phyloP scores from a whole-genome alignment of 345 rosid species.

The Dipteronia sinensis region DNA sequence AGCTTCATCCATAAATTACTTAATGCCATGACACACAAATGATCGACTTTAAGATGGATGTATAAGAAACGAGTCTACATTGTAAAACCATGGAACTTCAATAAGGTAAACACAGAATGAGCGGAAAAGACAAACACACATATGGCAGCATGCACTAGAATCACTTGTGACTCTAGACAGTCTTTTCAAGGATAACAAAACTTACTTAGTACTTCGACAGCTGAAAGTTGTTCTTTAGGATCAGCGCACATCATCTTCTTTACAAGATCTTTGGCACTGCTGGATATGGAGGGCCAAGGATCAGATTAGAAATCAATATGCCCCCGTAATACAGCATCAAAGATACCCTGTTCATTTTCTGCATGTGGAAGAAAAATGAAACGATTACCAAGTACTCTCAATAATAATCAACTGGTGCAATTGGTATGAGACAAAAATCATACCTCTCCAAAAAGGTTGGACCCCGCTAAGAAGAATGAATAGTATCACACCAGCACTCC shows the following conservation, averaged over 20 bases:
- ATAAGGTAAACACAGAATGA: background rate
- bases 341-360: constrained; percentile 82
- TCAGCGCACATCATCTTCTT: constrained; percentile 91
- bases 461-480: constrained; percentile 88
- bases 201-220: no score
- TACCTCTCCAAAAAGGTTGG: constrained; percentile 99
- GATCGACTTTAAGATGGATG: no score
- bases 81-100: no score
- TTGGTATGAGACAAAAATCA: background rate
- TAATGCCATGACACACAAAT: constrained; percentile 5
- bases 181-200: constrained; percentile 7
- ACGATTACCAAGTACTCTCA: background rate
- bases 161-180: background rate
- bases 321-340: constrained; percentile 74
- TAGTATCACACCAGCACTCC: constrained; percentile 96
- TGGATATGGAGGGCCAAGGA: constrained; percentile 86
- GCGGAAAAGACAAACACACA: background rate
- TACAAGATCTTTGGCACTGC: constrained; percentile 86
- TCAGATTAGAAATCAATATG: constrained; percentile 73
- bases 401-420: background rate
- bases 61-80: no score
- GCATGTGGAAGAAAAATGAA: constrained; percentile 25
- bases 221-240: no score
- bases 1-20: constrained; percentile 15
- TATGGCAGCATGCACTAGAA: background rate